phyloP scores from a whole-genome alignment of 2,329 filamentous ascomycete species.

The Cryphonectria parasitica region DNA sequence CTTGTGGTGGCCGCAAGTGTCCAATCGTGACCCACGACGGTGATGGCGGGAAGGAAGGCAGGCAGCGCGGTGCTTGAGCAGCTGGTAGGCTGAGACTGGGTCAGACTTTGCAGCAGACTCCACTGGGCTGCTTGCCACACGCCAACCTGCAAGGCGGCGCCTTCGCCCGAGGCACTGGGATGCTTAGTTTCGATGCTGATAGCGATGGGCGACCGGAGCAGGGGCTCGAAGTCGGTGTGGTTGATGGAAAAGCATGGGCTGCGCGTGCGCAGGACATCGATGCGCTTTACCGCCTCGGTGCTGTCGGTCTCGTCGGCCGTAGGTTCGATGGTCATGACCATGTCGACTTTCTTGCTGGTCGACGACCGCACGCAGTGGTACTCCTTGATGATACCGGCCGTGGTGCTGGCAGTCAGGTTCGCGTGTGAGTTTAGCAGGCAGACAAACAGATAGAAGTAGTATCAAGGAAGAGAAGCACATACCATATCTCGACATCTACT shows the following conservation, averaged over 20 bases:
- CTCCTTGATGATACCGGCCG: background rate
- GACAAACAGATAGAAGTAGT: background rate
- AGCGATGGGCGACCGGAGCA: constrained; percentile 14
- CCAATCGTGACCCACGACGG: constrained; percentile 3
- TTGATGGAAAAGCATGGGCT: background rate
- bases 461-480: background rate
- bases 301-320: background rate
- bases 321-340: background rate
- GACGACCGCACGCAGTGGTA: background rate
- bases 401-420: background rate
- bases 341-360: background rate
- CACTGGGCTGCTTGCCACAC: constrained; percentile 19
- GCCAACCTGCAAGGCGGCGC: constrained; percentile 13
- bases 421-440: background rate
- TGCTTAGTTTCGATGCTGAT: constrained; percentile 21
- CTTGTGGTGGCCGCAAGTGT: background rate
- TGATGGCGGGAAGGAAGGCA: background rate
- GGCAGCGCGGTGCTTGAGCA: background rate
- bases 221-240: constrained; percentile 14
- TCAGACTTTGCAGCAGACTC: constrained; percentile 3
- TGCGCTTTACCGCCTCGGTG: background rate
- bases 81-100: background rate
- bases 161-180: background rate
- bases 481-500: background rate
- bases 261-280: background rate